Percentiles rank a stretch among this genome's conserved stretches.
phyloP scores from a whole-genome alignment of 768 basidiomycete genomes.

The Suillus clintonianus region DNA sequence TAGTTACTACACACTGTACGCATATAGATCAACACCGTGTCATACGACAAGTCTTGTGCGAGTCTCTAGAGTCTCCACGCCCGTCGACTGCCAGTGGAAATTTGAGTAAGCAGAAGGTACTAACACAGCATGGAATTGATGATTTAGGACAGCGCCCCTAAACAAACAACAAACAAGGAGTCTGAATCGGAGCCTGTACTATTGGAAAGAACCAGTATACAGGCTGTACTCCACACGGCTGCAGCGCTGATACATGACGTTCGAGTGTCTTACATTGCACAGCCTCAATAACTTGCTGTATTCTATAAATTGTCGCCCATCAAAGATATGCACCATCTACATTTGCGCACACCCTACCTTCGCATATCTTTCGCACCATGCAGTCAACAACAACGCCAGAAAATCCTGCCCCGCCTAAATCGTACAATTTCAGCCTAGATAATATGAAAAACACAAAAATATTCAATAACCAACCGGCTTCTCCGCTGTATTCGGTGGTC shows the following conservation, averaged over 20 bases:
- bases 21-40: too few species aligned
- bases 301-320: background rate
- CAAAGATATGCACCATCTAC: too few species aligned
- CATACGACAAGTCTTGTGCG: too few species aligned
- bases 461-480: constrained; percentile 5
- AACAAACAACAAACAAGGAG: too few species aligned
- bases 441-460: constrained; percentile 14
- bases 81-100: too few species aligned
- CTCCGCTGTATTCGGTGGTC: constrained; percentile 13
- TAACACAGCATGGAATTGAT: too few species aligned
- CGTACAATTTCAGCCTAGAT: constrained; percentile 12
- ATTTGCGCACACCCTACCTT: background rate
- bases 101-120: too few species aligned
- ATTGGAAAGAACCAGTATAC: too few species aligned
- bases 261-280: background rate
- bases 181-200: too few species aligned
- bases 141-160: too few species aligned
- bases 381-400: constrained; percentile 2
- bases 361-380: constrained; percentile 2
- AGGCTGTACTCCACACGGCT: background rate
- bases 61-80: too few species aligned
- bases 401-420: background rate
- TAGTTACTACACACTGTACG: too few species aligned
- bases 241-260: background rate
- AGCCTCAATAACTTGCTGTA: background rate